Evolutionary conservation across 345 rosid genomes (phyloP).

Genomic region (thale cress (Arabidopsis thaliana)): TAIR10.1 NC_003071.7:18282001-18282500

Average conservation of each 20-base stretch:
- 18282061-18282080: slow-evolving; percentile 60
- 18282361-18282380: slow-evolving; percentile 82
- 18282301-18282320: slow-evolving; percentile 79
- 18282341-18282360: slow-evolving; percentile 57
- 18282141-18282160: slow-evolving; percentile 8
- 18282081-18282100: slow-evolving; percentile 71
- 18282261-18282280: slow-evolving; percentile 75
- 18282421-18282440: slow-evolving; percentile 71
- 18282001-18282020: slow-evolving; percentile 73
- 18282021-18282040: slow-evolving; percentile 71
- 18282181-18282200: not conserved
- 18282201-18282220: slow-evolving; percentile 60
- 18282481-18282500: slow-evolving; percentile 67
- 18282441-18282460: slow-evolving; percentile 64
- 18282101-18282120: slow-evolving; percentile 80
- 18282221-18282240: slow-evolving; percentile 86
- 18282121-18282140: not conserved
- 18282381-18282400: slow-evolving; percentile 68
- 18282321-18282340: slow-evolving; percentile 84
- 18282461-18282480: slow-evolving; percentile 60
- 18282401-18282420: slow-evolving; percentile 69
- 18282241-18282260: slow-evolving; percentile 64
- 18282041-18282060: slow-evolving; percentile 82
- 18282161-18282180: not conserved
- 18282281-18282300: slow-evolving; percentile 68